phyloP scores from a whole-genome alignment of 1,139 yeast species.

The Scheffersomyces cryptocercus region DNA sequence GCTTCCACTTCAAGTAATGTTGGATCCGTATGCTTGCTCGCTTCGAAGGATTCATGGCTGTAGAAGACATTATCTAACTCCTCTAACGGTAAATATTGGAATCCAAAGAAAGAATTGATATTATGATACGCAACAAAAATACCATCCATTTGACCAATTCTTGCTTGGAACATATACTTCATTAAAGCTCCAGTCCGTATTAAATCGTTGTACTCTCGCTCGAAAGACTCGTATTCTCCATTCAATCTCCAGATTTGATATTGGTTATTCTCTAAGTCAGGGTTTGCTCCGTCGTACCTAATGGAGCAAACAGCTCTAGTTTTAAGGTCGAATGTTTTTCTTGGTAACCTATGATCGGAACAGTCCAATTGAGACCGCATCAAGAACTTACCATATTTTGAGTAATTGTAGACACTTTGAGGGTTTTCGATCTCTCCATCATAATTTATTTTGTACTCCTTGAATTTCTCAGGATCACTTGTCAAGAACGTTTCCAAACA shows the following conservation, averaged over 20 bases:
- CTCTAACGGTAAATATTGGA: slow-evolving; percentile 77
- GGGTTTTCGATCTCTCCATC: slow-evolving; percentile 5
- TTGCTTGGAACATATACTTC: slow-evolving; percentile 86
- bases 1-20: slow-evolving; percentile 21
- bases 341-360: slow-evolving; percentile 73
- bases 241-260: slow-evolving; percentile 63
- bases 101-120: slow-evolving; percentile 78
- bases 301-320: slow-evolving; percentile 90
- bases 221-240: slow-evolving; percentile 77
- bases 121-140: slow-evolving; percentile 91
- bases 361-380: slow-evolving; percentile 94
- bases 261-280: slow-evolving; percentile 53
- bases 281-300: slow-evolving; percentile 72
- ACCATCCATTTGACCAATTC: slow-evolving; percentile 97
- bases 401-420: slow-evolving; percentile 62
- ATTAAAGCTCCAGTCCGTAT: slow-evolving; percentile 70
- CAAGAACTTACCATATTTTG: slow-evolving; percentile 65
- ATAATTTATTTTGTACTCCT: slow-evolving; percentile 18
- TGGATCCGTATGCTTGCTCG: slow-evolving; percentile 36
- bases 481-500: slow-evolving; percentile 75
- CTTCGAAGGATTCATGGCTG: slow-evolving; percentile 17
- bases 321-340: slow-evolving; percentile 86
- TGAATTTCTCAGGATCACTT: slow-evolving; percentile 51
- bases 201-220: slow-evolving; percentile 76
- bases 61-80: slow-evolving; percentile 60